These are phyloP conservation scores for Rhodotorula sp. DNA, from an alignment of 1,284 basidiomycete species.

Conservation along the genomic window DNA sequence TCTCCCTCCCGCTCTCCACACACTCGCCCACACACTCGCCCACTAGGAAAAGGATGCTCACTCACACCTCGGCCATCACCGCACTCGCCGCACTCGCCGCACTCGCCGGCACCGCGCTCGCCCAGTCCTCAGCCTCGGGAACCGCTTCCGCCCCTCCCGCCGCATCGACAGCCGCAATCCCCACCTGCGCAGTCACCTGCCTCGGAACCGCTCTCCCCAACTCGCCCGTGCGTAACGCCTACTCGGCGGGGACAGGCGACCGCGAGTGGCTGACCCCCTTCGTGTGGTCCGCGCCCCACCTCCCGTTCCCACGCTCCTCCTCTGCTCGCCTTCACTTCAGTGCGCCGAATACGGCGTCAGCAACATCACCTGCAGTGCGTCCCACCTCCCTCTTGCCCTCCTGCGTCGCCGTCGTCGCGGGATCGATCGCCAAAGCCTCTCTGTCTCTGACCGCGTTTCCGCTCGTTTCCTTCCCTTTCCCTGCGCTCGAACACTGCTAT, in stretches of 20 bases:
- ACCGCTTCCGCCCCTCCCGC: constrained; percentile 2
- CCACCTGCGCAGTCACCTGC: constrained; percentile 22
- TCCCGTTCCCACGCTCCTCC: background rate
- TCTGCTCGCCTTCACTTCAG: background rate
- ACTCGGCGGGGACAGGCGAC: background rate
- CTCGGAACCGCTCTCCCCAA: background rate
- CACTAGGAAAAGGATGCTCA: background rate
- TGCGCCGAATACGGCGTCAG: constrained; percentile 17
- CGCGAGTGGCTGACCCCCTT: background rate
- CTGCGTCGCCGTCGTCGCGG: no score
- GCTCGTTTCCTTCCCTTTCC: background rate
- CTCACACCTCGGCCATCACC: background rate
- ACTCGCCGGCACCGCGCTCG: background rate
- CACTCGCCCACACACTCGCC: background rate
- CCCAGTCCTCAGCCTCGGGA: background rate
- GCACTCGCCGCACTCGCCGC: constrained; percentile 8
- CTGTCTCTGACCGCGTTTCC: background rate
- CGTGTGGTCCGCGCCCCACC: background rate
- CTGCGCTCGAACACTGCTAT: background rate
- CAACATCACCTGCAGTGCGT: constrained; percentile 19
- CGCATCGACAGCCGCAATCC: background rate
- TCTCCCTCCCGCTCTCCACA: background rate
- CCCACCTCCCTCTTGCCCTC: background rate
- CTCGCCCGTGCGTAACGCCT: constrained; percentile 6
- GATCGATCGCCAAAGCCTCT: no score